Percentiles rank a stretch among this genome's conserved stretches.
Conservation (phyloP, 306 rosid genomes). For the Malus orientalis region DNA sequence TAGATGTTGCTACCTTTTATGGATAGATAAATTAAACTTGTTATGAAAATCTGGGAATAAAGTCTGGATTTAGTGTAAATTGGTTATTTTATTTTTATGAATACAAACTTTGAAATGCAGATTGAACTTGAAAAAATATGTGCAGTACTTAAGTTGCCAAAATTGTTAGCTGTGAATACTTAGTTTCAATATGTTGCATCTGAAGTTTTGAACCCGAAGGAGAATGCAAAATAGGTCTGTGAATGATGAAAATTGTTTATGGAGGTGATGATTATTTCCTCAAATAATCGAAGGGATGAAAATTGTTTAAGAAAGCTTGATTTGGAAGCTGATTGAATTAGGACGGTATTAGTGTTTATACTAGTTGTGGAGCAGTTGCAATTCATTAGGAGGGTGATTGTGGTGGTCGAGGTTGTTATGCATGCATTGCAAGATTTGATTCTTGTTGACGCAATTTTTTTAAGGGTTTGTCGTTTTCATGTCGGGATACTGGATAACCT, state of each 20-base stretch:
- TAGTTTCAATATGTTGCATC: slow-evolving; percentile 6
- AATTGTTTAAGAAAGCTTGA: not conserved
- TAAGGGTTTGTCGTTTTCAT: slow-evolving; percentile 5
- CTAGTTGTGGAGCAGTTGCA: slow-evolving; percentile 20
- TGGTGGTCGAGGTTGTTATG: slow-evolving; percentile 17
- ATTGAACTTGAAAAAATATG: not conserved
- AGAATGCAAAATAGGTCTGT: not conserved
- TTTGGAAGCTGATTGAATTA: not conserved
- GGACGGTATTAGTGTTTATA: not conserved
- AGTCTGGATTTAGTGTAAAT: not conserved
- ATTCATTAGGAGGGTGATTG: not conserved
- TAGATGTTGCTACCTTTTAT: not conserved
- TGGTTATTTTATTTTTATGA: not conserved
- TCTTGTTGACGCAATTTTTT: slow-evolving; percentile 4
- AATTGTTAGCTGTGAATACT: slow-evolving; percentile 1
- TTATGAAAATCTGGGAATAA: not conserved
- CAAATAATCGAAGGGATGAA: not conserved
- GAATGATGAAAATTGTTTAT: not conserved
- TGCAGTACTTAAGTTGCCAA: not conserved
- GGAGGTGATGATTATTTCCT: not conserved
- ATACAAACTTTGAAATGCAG: not conserved
- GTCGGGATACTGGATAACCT: slow-evolving; percentile 2
- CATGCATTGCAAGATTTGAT: slow-evolving; percentile 3
- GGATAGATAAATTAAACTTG: not conserved
- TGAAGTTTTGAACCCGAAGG: not conserved